These are phyloP conservation scores for Yamadazyma friedrichii DNA, from an alignment of 1,139 yeast genomes.

Conservation along the genomic window DNA sequence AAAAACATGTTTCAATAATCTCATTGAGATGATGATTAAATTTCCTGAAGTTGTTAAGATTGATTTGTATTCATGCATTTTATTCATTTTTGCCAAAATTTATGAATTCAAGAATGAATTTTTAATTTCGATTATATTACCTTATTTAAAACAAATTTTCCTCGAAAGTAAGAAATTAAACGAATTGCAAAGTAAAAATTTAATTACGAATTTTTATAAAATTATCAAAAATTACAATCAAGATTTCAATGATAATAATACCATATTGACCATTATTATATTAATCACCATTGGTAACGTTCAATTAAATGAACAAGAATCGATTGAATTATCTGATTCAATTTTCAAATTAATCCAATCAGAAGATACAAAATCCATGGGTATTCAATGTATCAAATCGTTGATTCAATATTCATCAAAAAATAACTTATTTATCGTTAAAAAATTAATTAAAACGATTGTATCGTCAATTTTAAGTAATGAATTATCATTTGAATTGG, in stretches of 20 bases:
- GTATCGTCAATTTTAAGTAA: conserved; percentile 10
- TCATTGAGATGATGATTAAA: conserved; percentile 59
- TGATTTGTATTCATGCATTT: conserved; percentile 69
- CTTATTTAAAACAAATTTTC: conserved; percentile 54
- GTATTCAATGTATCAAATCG: conserved; percentile 58
- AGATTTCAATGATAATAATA: conserved; percentile 34
- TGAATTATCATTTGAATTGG: conserved; percentile 35
- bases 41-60: conserved; percentile 67
- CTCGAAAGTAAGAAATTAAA: conserved; percentile 28
- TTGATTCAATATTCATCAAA: conserved; percentile 44
- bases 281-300: conserved; percentile 55
- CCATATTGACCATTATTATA: conserved; percentile 58
- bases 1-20: conserved; percentile 51
- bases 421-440: conserved; percentile 25
- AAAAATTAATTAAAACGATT: conserved; percentile 18
- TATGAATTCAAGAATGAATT: conserved; percentile 49
- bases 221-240: conserved; percentile 25
- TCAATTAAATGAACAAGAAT: conserved; percentile 35
- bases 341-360: conserved; percentile 35
- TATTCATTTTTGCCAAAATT: conserved; percentile 62
- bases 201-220: conserved; percentile 38
- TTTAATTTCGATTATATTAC: conserved; percentile 52
- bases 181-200: conserved; percentile 16
- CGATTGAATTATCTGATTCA: conserved; percentile 25
- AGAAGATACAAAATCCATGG: conserved; percentile 37